Conservation (phyloP, 345 rosid genomes). For the Populus alba region DNA sequence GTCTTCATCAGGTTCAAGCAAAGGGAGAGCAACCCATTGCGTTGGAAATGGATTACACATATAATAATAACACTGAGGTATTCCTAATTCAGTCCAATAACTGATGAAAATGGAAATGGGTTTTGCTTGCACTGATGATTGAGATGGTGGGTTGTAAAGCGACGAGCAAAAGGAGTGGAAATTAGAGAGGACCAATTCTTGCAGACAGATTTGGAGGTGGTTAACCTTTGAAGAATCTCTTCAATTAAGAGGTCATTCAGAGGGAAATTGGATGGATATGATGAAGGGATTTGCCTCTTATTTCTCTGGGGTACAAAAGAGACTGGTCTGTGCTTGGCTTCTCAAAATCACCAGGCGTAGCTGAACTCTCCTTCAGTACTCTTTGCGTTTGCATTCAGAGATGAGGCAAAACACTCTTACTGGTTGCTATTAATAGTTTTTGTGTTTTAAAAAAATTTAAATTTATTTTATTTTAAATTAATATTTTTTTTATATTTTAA, state of each 20-base stretch:
- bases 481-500: too few species aligned
- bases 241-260: conserved; percentile 1
- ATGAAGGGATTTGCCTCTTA: background rate
- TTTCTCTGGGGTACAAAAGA: too few species aligned
- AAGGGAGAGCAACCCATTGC: background rate
- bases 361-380: too few species aligned
- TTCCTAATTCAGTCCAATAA: background rate
- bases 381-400: too few species aligned
- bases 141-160: background rate
- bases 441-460: too few species aligned
- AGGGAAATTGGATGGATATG: background rate
- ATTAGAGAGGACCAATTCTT: background rate
- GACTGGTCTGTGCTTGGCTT: too few species aligned
- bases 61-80: background rate
- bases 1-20: background rate
- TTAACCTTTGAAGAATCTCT: background rate
- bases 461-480: too few species aligned
- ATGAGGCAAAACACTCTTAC: too few species aligned
- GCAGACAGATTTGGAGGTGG: background rate
- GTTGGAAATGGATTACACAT: background rate
- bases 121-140: background rate
- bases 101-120: background rate
- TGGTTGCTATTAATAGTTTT: too few species aligned
- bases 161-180: background rate
- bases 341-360: too few species aligned